Evolutionary conservation across 1,284 basidiomycete genomes (phyloP).

Genomic region (Afroboletus lepidellus): DNA sequence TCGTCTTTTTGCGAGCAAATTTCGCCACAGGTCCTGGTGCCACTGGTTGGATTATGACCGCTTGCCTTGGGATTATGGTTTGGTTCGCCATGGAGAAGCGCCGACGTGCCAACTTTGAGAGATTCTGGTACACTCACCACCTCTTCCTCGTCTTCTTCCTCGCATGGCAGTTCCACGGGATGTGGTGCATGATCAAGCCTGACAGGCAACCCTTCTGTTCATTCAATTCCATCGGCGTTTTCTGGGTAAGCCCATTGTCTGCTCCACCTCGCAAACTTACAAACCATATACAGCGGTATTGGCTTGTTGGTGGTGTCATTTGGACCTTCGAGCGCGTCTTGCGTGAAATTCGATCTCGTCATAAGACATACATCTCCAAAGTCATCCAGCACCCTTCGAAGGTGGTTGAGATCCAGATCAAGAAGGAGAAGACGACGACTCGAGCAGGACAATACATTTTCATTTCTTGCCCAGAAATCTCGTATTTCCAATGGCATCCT

Average conservation of each 20-base stretch:
- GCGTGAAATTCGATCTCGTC: slow-evolving; percentile 83
- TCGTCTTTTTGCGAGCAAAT: slow-evolving; percentile 72
- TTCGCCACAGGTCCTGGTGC: slow-evolving; percentile 84
- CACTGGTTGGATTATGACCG: slow-evolving; percentile 93
- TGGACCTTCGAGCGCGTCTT: slow-evolving; percentile 85
- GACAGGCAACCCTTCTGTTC: slow-evolving; percentile 84
- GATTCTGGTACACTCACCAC: slow-evolving; percentile 89
- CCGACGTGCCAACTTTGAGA: slow-evolving; percentile 71
- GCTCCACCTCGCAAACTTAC: background rate
- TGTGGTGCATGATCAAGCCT: slow-evolving; percentile 95
- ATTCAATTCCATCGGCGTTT: slow-evolving; percentile 81
- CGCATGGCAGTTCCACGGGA: slow-evolving; percentile 88
- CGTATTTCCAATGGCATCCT: slow-evolving; percentile 93
- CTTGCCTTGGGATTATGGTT: slow-evolving; percentile 70
- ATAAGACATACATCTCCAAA: slow-evolving; percentile 87
- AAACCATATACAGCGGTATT: slow-evolving; percentile 64
- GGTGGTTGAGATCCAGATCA: slow-evolving; percentile 90
- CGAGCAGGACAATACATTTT: slow-evolving; percentile 89
- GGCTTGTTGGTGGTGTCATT: slow-evolving; percentile 83
- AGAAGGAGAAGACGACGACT: slow-evolving; percentile 82
- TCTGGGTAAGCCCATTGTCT: slow-evolving; percentile 66
- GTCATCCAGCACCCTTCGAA: slow-evolving; percentile 91
- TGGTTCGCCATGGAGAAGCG: slow-evolving; percentile 81
- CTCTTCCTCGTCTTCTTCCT: slow-evolving; percentile 89
- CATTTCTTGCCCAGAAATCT: slow-evolving; percentile 81